These are phyloP conservation scores for Wallacemonas rigidus DNA, from an alignment of 208 protist genomes.

Conservation along the genomic window DNA sequence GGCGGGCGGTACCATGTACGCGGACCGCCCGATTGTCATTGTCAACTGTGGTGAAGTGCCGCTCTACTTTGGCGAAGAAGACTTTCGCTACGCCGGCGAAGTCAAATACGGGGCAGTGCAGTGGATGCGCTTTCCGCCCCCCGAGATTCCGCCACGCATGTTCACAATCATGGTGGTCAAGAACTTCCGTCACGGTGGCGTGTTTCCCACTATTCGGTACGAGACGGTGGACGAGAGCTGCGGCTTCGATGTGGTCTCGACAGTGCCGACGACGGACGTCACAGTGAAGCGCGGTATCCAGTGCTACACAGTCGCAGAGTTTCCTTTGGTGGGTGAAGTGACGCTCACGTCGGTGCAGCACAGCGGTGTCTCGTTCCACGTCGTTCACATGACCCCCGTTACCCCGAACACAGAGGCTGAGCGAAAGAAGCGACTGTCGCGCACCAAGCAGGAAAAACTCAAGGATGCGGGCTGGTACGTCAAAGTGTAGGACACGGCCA, in stretches of 20 bases:
- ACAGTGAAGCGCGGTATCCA: constrained; percentile 14
- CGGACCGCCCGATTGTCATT: constrained; percentile 29
- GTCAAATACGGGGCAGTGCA: constrained; percentile 16
- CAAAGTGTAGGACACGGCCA: neutral
- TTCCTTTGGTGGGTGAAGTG: neutral
- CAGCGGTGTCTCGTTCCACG: constrained; percentile 11
- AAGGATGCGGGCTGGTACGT: constrained; percentile 16
- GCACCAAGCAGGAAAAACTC: constrained; percentile 3
- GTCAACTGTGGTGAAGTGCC: constrained; percentile 46
- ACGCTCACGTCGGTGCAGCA: constrained; percentile 12
- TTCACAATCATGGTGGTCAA: constrained; percentile 36
- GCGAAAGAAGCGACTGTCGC: constrained; percentile 4
- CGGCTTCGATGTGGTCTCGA: constrained; percentile 26
- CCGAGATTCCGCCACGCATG: constrained; percentile 39
- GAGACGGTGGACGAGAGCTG: constrained; percentile 44
- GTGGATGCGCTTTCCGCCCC: constrained; percentile 57
- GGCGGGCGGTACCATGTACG: constrained; percentile 12
- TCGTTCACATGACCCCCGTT: constrained; percentile 5
- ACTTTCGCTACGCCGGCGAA: constrained; percentile 17
- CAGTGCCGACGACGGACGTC: neutral
- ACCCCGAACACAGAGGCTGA: neutral
- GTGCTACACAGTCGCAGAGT: constrained; percentile 11
- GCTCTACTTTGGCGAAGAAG: constrained; percentile 44
- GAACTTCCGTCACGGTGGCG: constrained; percentile 13
- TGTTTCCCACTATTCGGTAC: constrained; percentile 35